Base-by-base conservation (phyloP, 2,329 filamentous ascomycete species). In the Corniculantispora saksenae region DNA sequence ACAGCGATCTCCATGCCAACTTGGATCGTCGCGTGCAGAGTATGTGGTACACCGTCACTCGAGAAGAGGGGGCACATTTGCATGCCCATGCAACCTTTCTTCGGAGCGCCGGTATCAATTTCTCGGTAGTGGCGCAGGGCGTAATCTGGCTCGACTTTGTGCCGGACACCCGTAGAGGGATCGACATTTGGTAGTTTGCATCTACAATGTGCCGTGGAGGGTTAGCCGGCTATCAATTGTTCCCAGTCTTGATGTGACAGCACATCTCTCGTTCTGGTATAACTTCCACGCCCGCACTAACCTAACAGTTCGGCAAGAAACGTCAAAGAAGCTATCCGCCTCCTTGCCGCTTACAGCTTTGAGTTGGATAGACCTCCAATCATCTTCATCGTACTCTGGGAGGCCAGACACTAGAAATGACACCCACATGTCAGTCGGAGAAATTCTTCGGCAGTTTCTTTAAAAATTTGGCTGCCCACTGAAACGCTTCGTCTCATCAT, bases 111-210 rank as follows among this genome's bases (percentile, higher is more conserved):
- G 23, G 81, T 76, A 72, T 91, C 89, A 27, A 91, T 84, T 12
- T 85, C 80, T 15, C 89, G 82, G 68, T 84, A 83, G 66, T 82
- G 82, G 40, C 86, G 79, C 66, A 91, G 77, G 0, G 88, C 85
- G 61, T 77, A 79, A 70, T 88, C 85, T 0, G 89, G 86, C 75
- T 90, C 83, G 35, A 76, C 73, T 25, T 74, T 72, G 71, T 89
- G 85, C 25, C 82, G 81, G 47, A 82, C 72, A n/a, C 84, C 90
- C 7, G 80, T 87, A 21, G 80, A 79, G 0, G 84, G 89, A 73
- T 92, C 83, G 1, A 91, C 87, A 69, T 92, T 92, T 23, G 89
- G 89, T 69, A 93, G 75, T 70, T 88, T 90, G 77, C 90, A 92
- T 63, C 83, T 84, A 58, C 15, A 10, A 45, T 25, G 23, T 32